These are phyloP conservation scores for Apiotrichum veenhuisii DNA, from an alignment of 1,284 basidiomycete genomes.

Conservation along the genomic window DNA sequence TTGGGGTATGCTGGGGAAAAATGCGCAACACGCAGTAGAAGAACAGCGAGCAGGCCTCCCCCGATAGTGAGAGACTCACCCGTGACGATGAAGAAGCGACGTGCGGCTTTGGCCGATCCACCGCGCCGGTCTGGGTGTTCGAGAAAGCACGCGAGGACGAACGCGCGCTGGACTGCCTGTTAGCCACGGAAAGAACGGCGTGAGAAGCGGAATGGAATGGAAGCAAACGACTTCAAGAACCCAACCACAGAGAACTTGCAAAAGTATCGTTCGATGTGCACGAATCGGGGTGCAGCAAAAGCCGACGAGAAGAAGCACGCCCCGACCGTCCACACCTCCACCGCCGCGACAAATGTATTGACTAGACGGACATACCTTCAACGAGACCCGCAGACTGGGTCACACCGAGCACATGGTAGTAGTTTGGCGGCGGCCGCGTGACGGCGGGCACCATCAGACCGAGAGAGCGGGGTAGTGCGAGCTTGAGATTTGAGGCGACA, in stretches of 20 bases:
- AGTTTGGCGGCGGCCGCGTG: neutral
- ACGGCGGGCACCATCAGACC: neutral
- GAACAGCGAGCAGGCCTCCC: no score
- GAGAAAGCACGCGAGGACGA: neutral
- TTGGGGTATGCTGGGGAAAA: no score
- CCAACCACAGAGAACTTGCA: no score
- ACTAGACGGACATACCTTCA: neutral
- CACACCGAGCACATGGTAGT: neutral
- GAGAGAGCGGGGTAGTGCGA: neutral
- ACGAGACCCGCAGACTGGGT: neutral
- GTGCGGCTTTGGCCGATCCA: neutral
- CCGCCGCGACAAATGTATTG: neutral
- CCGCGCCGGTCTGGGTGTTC: constrained; percentile 3
- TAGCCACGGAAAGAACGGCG: neutral
- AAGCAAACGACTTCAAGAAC: neutral
- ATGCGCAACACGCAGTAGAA: no score
- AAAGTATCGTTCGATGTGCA: no score
- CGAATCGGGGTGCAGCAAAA: no score
- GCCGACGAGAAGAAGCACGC: no score
- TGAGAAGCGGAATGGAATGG: neutral
- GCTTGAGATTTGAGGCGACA: no score
- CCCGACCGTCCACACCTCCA: neutral
- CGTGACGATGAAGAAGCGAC: neutral
- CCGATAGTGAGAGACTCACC: no score
- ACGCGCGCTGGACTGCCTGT: neutral